Percentiles rank a stretch among this genome's conserved stretches.
phyloP scores from a whole-genome alignment of 371 early-diverging fungal genomes.

The Chytridiales sp. region DNA sequence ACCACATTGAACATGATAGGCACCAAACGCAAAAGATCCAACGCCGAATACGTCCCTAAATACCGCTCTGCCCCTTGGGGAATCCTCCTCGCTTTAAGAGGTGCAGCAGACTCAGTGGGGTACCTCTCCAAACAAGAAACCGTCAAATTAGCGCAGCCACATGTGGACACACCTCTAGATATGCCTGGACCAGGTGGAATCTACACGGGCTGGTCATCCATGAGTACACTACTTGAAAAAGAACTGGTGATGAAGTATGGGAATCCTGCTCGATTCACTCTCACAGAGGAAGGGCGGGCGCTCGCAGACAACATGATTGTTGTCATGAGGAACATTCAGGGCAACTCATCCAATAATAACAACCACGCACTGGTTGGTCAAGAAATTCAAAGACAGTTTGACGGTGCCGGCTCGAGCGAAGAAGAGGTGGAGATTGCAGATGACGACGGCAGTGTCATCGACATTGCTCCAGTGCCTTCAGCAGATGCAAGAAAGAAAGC shows the following conservation, averaged over 20 bases:
- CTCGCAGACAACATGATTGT: slow-evolving; percentile 49
- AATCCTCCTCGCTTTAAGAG: slow-evolving; percentile 73
- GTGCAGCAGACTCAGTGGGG: slow-evolving; percentile 34
- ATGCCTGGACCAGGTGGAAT: slow-evolving; percentile 43
- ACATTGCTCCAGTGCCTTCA: too few species aligned
- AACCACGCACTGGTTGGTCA: background rate
- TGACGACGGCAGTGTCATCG: too few species aligned
- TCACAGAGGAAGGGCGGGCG: slow-evolving; percentile 72
- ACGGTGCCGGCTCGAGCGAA: too few species aligned
- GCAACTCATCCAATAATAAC: background rate
- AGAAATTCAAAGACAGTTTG: too few species aligned
- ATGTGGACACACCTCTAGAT: slow-evolving; percentile 68
- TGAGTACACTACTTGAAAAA: slow-evolving; percentile 68
- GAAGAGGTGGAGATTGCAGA: too few species aligned
- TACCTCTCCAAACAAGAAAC: slow-evolving; percentile 60
- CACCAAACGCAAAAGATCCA: slow-evolving; percentile 15
- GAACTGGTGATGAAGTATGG: slow-evolving; percentile 67
- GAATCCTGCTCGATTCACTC: slow-evolving; percentile 57
- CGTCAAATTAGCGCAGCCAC: slow-evolving; percentile 57
- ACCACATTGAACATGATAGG: too few species aligned
- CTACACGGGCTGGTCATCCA: slow-evolving; percentile 78
- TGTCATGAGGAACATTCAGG: background rate
- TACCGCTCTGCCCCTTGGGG: slow-evolving; percentile 84
- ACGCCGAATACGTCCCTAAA: slow-evolving; percentile 65
- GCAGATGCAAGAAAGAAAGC: too few species aligned